These are phyloP conservation scores for Lathyrus sativus DNA, from an alignment of 306 rosid species.

Conservation along the genomic window DNA sequence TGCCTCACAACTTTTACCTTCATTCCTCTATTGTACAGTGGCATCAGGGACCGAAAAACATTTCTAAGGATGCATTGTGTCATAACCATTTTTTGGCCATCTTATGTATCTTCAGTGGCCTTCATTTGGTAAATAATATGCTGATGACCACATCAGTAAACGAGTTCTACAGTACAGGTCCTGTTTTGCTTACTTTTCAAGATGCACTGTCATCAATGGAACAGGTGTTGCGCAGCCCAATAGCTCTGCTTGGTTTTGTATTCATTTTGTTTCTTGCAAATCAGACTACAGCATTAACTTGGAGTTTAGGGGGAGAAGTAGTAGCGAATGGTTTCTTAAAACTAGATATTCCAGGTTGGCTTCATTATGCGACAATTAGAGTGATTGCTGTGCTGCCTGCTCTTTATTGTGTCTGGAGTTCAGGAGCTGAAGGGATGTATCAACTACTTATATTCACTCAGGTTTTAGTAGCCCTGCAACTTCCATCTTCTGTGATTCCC, in stretches of 20 bases:
- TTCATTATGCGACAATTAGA: conserved; percentile 87
- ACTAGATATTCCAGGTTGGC: conserved; percentile 93
- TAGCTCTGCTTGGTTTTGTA: conserved; percentile 57
- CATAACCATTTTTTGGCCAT: conserved; percentile 80
- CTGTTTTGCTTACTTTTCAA: conserved; percentile 69
- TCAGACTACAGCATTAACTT: conserved; percentile 68
- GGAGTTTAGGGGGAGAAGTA: conserved; percentile 84
- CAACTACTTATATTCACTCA: conserved; percentile 83
- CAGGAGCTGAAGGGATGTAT: conserved; percentile 94
- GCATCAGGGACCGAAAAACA: conserved; percentile 56
- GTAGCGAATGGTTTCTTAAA: conserved; percentile 70
- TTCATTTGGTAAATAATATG: conserved; percentile 68
- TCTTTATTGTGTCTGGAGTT: conserved; percentile 83
- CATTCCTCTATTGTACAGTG: conserved; percentile 91
- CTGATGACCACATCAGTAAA: conserved; percentile 72
- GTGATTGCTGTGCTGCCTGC: conserved; percentile 84
- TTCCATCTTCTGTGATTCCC: conserved; percentile 92
- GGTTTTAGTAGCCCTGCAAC: conserved; percentile 78
- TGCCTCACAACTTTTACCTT: conserved; percentile 94
- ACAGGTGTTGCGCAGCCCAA: conserved; percentile 79
- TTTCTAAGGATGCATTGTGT: conserved; percentile 72
- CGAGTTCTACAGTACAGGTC: conserved; percentile 63
- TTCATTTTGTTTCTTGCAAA: conserved; percentile 75
- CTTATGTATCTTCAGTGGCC: conserved; percentile 70
- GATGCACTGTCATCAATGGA: conserved; percentile 77